Evolutionary conservation across 2,329 filamentous ascomycete genomes (phyloP), one percentile per base, ranked within the genome.

Genomic region (Mollisia scopiformis): DNA sequence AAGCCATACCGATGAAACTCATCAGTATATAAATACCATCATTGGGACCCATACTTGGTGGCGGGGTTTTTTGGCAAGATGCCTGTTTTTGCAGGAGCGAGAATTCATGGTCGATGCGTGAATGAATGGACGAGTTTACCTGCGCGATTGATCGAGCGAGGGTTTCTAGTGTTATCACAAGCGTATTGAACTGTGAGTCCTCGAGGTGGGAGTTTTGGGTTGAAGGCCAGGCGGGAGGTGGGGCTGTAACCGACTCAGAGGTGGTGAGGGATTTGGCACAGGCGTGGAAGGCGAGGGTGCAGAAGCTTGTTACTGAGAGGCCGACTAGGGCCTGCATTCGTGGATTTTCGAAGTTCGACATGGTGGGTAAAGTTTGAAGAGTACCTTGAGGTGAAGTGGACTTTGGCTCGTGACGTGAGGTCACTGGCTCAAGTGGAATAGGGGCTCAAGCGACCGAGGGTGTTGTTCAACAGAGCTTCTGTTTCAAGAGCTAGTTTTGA

Each of bases 281-380:
- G 16, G 49, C 49, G 19, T 53, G 50, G 31, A 53, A 53, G 30
- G 31, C 33, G 50, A 53, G 50, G 7, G 31, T 37, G 35, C 31
- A 23, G 4, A 53, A 37, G 30, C 28, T 25, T 31, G 39, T 53
- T 37, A 37, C 16, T 25, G 50, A 53, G 10, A 39, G 31, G 25
- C 30, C 50, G 19, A 37, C 30, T 25, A 35, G 23, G 30, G 50
- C 50, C 27, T 53, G 50, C 31, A 37, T 53, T 53, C 50, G 50
- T 16, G 50, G 31, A 11, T 37, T 31, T 37, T 53, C 50, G 30
- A 37, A 10, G 50, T 30, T 37, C 2, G 30, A 3, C 30, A 53
- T 37, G 27, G 28, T 35, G 8, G 30, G 8, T 28, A 25, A 30
- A 4, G 11, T 52, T 52, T 16, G n/a, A 19, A 6, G 31, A 37